Evolutionary conservation across 345 rosid genomes (phyloP).

Genomic region (Pelargonium nanum): DNA sequence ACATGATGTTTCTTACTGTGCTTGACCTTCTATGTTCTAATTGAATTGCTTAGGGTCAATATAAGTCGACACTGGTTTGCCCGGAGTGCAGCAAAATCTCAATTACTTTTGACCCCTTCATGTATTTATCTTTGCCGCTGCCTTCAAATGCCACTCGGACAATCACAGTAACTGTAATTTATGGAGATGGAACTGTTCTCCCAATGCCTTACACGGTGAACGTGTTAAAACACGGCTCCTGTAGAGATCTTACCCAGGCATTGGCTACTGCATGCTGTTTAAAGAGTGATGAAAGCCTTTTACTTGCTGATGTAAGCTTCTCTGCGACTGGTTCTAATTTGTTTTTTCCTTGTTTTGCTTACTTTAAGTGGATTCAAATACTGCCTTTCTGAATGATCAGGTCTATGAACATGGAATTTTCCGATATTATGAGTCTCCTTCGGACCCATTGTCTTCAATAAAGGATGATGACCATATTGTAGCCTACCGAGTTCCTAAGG

Average conservation of each 20-base stretch:
- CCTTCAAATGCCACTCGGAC: conserved; percentile 70
- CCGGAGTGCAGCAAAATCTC: conserved; percentile 79
- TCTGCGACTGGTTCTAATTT: not conserved
- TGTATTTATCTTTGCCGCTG: conserved; percentile 86
- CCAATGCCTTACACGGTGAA: conserved; percentile 74
- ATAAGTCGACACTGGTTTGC: conserved; percentile 87
- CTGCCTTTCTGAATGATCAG: conserved; percentile 29
- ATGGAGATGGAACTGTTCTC: conserved; percentile 58
- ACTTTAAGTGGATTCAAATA: conserved; percentile 4
- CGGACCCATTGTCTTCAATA: conserved; percentile 38
- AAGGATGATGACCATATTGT: conserved; percentile 76
- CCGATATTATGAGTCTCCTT: conserved; percentile 43
- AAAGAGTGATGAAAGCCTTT: conserved; percentile 60
- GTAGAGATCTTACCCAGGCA: conserved; percentile 66
- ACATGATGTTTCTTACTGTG: no score
- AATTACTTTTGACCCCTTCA: conserved; percentile 88
- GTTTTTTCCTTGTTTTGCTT: not conserved
- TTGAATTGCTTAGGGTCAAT: conserved; percentile 68
- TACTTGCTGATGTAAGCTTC: conserved; percentile 66
- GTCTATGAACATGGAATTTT: conserved; percentile 50
- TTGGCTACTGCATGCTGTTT: conserved; percentile 68
- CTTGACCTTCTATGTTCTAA: not conserved
- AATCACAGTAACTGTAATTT: conserved; percentile 79
- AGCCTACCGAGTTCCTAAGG: conserved; percentile 63
- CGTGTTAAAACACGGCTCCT: conserved; percentile 57